A percentile compares a stretch with the other conserved stretches of the same genome.
Evolutionary conservation across 176 grass and related monocot genomes (phyloP).

Genomic region (Avena insularis): DNA sequence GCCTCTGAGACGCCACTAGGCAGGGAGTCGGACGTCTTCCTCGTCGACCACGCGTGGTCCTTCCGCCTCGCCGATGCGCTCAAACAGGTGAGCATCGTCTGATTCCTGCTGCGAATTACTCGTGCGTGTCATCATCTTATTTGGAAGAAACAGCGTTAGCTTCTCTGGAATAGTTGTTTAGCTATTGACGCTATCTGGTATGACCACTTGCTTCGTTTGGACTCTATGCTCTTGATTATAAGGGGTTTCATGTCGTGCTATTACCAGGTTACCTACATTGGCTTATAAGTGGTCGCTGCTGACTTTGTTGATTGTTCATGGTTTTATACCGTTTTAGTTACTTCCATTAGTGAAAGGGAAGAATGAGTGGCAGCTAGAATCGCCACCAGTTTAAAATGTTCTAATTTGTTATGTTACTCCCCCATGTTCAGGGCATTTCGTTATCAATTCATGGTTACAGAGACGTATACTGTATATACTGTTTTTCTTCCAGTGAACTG

Average conservation of each 20-base stretch:
- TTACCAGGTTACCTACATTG: not conserved
- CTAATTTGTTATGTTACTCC: not conserved
- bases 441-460: not conserved
- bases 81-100: constrained; percentile 58
- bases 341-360: not conserved
- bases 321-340: not conserved
- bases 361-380: not conserved
- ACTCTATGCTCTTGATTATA: not conserved
- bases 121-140: not conserved
- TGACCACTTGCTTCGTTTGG: not conserved
- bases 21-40: constrained; percentile 77
- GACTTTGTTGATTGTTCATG: not conserved
- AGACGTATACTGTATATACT: not conserved
- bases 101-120: not conserved
- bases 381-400: not conserved
- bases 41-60: constrained; percentile 93
- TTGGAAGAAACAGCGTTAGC: not conserved
- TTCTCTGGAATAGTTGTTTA: too few species aligned
- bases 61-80: constrained; percentile 87
- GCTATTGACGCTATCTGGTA: not conserved
- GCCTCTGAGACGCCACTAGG: constrained; percentile 30
- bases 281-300: not conserved
- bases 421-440: not conserved
- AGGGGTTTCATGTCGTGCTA: not conserved
- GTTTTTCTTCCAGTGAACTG: not conserved